These are phyloP conservation scores for Calonectria hongkongensis DNA, from an alignment of 2,329 filamentous ascomycete species.

Conservation along the genomic window DNA sequence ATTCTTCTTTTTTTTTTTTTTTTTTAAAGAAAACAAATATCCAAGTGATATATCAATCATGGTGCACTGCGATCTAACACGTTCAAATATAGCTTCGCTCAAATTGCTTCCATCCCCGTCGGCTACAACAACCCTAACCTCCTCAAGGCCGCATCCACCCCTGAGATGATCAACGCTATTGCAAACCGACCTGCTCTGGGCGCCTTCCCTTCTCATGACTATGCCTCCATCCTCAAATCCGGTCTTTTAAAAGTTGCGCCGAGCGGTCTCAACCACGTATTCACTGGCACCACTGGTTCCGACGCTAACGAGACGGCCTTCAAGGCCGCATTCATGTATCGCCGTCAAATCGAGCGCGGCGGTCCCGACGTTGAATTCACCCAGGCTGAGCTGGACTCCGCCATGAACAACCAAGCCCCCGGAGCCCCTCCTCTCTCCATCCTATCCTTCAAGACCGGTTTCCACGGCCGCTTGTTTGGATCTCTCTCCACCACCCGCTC, in stretches of 20 bases:
- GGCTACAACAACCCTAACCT: slow-evolving; percentile 94
- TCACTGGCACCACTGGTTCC: slow-evolving; percentile 91
- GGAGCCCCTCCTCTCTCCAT: slow-evolving; percentile 87
- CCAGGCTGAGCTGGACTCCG: slow-evolving; percentile 81
- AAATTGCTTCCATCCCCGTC: slow-evolving; percentile 94
- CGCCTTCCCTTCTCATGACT: slow-evolving; percentile 92
- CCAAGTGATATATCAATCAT: neutral
- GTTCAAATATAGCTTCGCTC: slow-evolving; percentile 80
- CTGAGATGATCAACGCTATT: slow-evolving; percentile 86
- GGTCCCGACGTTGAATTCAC: slow-evolving; percentile 87
- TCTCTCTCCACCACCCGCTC: slow-evolving; percentile 91
- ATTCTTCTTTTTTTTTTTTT: neutral
- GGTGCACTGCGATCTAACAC: slow-evolving; percentile 27
- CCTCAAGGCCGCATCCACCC: slow-evolving; percentile 80
- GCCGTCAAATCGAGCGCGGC: slow-evolving; percentile 86
- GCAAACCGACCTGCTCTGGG: slow-evolving; percentile 93
- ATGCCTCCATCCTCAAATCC: slow-evolving; percentile 85
- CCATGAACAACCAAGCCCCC: slow-evolving; percentile 88
- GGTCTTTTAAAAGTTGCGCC: slow-evolving; percentile 90
- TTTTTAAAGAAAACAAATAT: too few species aligned
- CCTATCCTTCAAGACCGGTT: slow-evolving; percentile 89
- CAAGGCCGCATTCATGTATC: slow-evolving; percentile 97
- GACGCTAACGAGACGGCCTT: slow-evolving; percentile 96
- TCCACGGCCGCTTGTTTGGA: slow-evolving; percentile 94
- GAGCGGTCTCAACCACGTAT: slow-evolving; percentile 89